Base-by-base conservation (phyloP, 2,329 filamentous ascomycete species). In the Aspergillus flavus region DNA sequence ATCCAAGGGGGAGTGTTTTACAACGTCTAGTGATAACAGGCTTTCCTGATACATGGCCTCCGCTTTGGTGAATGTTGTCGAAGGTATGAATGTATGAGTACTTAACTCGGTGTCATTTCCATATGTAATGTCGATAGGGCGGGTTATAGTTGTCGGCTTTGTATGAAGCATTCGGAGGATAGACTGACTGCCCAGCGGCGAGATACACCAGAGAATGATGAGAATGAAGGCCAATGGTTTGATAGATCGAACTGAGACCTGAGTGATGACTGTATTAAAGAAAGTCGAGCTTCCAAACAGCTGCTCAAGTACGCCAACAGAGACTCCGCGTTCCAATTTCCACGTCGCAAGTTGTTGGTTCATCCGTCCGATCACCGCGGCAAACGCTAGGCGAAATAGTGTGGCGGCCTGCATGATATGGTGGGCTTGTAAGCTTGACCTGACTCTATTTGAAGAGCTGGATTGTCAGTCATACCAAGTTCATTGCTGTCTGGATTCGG, bases 161-260 rank as follows among this genome's bases (percentile, higher is more conserved):
- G 41, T 61, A 10, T 26, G 10, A 1, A 61, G n/a, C 39, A 61
- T 48, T 21, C 56, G 53, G 16, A 61, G 58, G 16, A 52, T 43
- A 11, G 58, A 56, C 39, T 61, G 58, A 19, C 58, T 52, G 1
- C 58, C 58, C 1, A 61, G 12, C 3, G 58, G 58, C 12, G 58
- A 61, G 6, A 61, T n/a, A 30, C 41, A 39, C 58, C 58, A 61
- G 2, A 61, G 26, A 5, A 56, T 16, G 4, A 61, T 6, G 2
- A 61, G 36, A 6, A n/a, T 2, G 3, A 48, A 16, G 6, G 28
- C 32, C 3, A 61, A 12, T 6, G 34, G 28, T 12, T 61, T 61
- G 52, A 48, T 39, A 6, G 21, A 26, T 9, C 52, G 26, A 16
- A 61, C n/a, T 2, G 43, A 56, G 6, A 45, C 12, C 3, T 56